Percentiles rank a stretch among this genome's conserved stretches.
These are phyloP conservation scores for Agaricales sp. DNA, from an alignment of 1,284 basidiomycete species.

Conservation along the genomic window DNA sequence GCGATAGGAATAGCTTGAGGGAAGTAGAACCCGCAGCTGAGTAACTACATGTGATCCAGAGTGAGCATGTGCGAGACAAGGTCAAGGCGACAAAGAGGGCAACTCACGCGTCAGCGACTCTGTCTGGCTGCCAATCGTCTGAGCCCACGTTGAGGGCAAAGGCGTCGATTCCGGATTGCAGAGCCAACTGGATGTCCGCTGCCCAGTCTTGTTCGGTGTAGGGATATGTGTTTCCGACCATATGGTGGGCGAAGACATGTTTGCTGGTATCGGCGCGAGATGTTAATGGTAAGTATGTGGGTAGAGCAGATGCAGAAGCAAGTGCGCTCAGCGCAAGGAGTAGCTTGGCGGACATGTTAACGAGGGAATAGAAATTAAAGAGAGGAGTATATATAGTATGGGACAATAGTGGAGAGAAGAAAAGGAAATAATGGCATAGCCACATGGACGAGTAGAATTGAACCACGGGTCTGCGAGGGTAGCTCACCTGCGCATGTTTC, in stretches of 20 bases:
- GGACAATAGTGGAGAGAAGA: background rate
- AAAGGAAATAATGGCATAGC: background rate
- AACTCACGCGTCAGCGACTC: conserved; percentile 33
- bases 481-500: background rate
- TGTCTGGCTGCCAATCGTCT: conserved; percentile 37
- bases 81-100: no score
- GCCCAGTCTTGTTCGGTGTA: conserved; percentile 25
- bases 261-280: no score
- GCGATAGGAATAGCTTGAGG: conserved; percentile 49
- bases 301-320: background rate
- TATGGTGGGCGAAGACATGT: conserved; percentile 22
- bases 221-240: conserved; percentile 32
- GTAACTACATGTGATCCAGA: conserved; percentile 8
- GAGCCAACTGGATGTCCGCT: conserved; percentile 27
- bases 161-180: conserved; percentile 27
- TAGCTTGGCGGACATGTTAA: background rate
- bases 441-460: background rate
- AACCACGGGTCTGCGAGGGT: no score
- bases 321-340: background rate
- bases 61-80: conserved; percentile 9
- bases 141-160: conserved; percentile 35
- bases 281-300: background rate
- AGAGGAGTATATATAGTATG: no score
- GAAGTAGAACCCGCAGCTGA: conserved; percentile 11
- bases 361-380: background rate